phyloP scores from a whole-genome alignment of 768 basidiomycete genomes.

The Pleurotus citrinopileatus region DNA sequence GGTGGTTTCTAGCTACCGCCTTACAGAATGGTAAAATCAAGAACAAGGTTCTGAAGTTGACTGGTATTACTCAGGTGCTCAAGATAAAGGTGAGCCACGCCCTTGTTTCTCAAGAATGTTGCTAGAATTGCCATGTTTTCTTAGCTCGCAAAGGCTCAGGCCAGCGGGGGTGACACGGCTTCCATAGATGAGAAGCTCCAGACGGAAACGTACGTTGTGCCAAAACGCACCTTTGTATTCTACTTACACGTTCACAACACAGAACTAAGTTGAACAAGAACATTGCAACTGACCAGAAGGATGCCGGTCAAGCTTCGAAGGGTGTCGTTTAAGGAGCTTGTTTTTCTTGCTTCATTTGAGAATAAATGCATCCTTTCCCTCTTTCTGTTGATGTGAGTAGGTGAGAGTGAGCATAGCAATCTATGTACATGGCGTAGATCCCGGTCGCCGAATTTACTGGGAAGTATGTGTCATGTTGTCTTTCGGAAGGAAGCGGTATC shows the following conservation, averaged over 20 bases:
- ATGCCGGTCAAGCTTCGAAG: conserved; percentile 27
- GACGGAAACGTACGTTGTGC: conserved; percentile 23
- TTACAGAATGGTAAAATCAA: conserved; percentile 38
- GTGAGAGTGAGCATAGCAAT: no score
- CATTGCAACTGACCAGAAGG: conserved; percentile 29
- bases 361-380: not conserved
- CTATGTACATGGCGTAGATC: no score
- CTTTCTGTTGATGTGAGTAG: no score
- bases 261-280: conserved; percentile 33
- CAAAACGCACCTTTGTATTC: no score
- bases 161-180: conserved; percentile 26
- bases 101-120: not conserved
- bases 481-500: no score
- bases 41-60: conserved; percentile 45
- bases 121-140: not conserved
- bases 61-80: conserved; percentile 30
- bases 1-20: conserved; percentile 22
- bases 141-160: conserved; percentile 32
- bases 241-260: not conserved
- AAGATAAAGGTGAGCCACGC: conserved; percentile 28
- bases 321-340: conserved; percentile 16
- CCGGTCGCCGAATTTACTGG: no score
- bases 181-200: conserved; percentile 21
- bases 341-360: not conserved
- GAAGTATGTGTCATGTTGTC: no score